These are phyloP conservation scores for Irpex lacteus DNA, from an alignment of 1,284 basidiomycete genomes.

Conservation along the genomic window DNA sequence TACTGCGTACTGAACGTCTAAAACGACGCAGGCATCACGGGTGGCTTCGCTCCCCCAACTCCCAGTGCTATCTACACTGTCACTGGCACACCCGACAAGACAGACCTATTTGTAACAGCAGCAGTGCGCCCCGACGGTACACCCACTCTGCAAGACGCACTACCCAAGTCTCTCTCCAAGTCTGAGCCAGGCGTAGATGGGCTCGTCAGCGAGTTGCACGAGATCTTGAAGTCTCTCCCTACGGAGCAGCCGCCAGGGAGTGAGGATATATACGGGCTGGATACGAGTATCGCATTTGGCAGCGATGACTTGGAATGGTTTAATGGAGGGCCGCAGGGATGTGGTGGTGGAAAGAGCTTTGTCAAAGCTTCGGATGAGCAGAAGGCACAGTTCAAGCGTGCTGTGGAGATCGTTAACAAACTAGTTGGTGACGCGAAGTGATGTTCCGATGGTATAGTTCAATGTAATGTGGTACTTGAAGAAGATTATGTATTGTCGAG, in stretches of 20 bases:
- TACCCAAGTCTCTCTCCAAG: conserved; percentile 42
- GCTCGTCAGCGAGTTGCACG: conserved; percentile 53
- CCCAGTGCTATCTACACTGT: conserved; percentile 55
- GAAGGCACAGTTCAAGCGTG: conserved; percentile 61
- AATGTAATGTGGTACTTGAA: no score
- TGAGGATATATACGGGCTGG: conserved; percentile 67
- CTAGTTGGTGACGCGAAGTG: conserved; percentile 33
- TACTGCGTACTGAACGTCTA: neutral
- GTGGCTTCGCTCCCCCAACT: conserved; percentile 70
- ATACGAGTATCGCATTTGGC: conserved; percentile 64
- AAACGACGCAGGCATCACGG: conserved; percentile 56
- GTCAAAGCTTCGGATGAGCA: conserved; percentile 56
- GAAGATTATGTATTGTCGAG: no score
- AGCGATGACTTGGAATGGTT: conserved; percentile 57
- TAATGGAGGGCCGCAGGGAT: conserved; percentile 62
- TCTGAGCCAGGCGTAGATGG: conserved; percentile 32
- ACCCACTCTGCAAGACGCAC: conserved; percentile 38
- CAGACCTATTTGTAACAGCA: conserved; percentile 43
- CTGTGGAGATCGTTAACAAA: conserved; percentile 61
- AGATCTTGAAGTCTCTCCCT: conserved; percentile 55
- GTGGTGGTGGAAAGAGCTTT: conserved; percentile 46
- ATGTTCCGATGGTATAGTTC: neutral
- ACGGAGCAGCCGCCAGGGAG: conserved; percentile 58
- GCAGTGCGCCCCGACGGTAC: conserved; percentile 48
- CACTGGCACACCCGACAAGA: conserved; percentile 35